phyloP scores from a whole-genome alignment of 2,329 filamentous ascomycete genomes.

The Pyricularia sp. region DNA sequence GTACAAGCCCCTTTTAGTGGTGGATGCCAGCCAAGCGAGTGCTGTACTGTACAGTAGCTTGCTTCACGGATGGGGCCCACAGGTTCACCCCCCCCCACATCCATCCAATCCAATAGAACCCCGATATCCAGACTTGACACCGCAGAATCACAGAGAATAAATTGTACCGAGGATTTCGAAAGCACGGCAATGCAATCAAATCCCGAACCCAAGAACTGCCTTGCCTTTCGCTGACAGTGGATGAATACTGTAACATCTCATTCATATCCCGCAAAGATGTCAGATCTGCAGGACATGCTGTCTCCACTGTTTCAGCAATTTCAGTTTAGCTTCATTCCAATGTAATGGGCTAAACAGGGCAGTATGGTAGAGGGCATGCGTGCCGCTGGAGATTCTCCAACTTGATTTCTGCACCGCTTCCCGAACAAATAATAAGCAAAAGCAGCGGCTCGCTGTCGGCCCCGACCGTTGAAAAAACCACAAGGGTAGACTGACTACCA shows the following conservation, averaged over 20 bases:
- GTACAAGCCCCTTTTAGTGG: background rate
- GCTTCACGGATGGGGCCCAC: background rate
- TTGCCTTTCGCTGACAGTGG: background rate
- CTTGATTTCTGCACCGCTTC: too few relatives aligned
- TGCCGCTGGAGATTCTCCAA: background rate
- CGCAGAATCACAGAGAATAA: background rate
- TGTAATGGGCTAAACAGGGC: background rate
- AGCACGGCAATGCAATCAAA: background rate
- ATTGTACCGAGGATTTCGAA: background rate
- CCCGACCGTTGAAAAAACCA: background rate
- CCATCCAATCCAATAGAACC: background rate
- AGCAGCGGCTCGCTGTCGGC: background rate
- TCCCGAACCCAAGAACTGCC: background rate
- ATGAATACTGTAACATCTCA: background rate
- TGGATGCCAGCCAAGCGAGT: background rate
- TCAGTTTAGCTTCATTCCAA: background rate
- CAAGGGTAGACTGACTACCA: background rate
- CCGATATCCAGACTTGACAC: background rate
- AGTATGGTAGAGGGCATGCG: background rate
- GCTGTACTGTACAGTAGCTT: too few relatives aligned
- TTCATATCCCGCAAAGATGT: background rate
- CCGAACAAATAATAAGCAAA: background rate
- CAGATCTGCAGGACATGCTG: background rate
- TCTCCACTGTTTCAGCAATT: background rate
- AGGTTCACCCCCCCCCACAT: background rate